Evolutionary conservation across 768 basidiomycete genomes (phyloP).

Genomic region (Boletellus ananiceps): DNA sequence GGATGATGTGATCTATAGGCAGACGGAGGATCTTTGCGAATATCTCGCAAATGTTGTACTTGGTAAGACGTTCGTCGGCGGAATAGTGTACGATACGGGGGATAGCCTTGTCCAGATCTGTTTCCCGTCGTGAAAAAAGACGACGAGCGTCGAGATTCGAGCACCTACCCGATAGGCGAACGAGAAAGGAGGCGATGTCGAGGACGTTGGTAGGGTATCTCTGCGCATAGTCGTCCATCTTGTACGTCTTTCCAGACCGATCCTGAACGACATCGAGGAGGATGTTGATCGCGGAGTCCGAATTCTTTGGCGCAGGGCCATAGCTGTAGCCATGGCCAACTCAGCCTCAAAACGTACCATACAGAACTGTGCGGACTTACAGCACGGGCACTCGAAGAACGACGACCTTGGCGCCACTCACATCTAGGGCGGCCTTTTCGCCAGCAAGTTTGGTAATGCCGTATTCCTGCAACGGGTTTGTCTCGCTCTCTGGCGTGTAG

Average conservation of each 20-base stretch:
- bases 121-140: background rate
- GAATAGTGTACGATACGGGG: constrained; percentile 80
- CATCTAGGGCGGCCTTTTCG: constrained; percentile 68
- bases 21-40: constrained; percentile 68
- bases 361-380: constrained; percentile 37
- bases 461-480: constrained; percentile 87
- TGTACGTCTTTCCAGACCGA: constrained; percentile 82
- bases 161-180: constrained; percentile 62
- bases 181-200: constrained; percentile 83
- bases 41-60: constrained; percentile 86
- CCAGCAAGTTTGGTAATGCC: constrained; percentile 85
- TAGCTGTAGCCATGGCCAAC: constrained; percentile 51
- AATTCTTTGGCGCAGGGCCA: constrained; percentile 78
- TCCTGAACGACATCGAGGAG: constrained; percentile 84
- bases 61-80: constrained; percentile 76
- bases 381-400: constrained; percentile 89
- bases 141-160: background rate
- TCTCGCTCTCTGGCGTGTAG: constrained; percentile 65
- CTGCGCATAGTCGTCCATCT: constrained; percentile 94
- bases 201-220: constrained; percentile 89
- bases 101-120: constrained; percentile 32
- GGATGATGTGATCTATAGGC: constrained; percentile 69
- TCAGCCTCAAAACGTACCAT: background rate
- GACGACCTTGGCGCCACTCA: constrained; percentile 52
- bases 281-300: constrained; percentile 86